These are phyloP conservation scores for Epichloe bromicola DNA, from an alignment of 2,329 filamentous ascomycete species.

Conservation along the genomic window DNA sequence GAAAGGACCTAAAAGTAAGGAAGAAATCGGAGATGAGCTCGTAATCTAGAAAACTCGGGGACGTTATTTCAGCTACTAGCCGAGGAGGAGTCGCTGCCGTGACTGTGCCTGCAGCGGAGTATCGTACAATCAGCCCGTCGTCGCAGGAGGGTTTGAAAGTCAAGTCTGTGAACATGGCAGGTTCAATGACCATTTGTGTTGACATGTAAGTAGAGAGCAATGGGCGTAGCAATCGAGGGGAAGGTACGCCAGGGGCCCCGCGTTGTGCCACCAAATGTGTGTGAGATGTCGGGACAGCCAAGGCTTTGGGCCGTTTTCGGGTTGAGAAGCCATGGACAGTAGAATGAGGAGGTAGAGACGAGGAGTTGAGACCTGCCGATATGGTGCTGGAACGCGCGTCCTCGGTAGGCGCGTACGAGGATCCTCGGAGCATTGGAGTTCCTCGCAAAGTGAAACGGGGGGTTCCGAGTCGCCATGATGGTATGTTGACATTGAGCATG, in stretches of 20 bases:
- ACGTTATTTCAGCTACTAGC: slow-evolving; percentile 91
- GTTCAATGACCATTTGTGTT: slow-evolving; percentile 43
- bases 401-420: slow-evolving; percentile 66
- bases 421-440: slow-evolving; percentile 65
- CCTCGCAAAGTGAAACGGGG: slow-evolving; percentile 68
- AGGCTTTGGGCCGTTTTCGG: slow-evolving; percentile 22
- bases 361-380: slow-evolving; percentile 33
- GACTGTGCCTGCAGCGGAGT: slow-evolving; percentile 61
- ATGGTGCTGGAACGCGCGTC: slow-evolving; percentile 52
- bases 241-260: slow-evolving; percentile 15
- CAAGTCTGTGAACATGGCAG: slow-evolving; percentile 70
- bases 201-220: slow-evolving; percentile 35
- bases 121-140: slow-evolving; percentile 69
- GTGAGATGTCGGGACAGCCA: slow-evolving; percentile 24
- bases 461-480: slow-evolving; percentile 71
- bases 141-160: slow-evolving; percentile 69
- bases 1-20: slow-evolving; percentile 80
- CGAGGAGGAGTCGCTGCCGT: slow-evolving; percentile 82
- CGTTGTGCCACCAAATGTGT: slow-evolving; percentile 12
- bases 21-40: slow-evolving; percentile 97
- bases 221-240: slow-evolving; percentile 27
- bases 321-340: slow-evolving; percentile 16
- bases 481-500: slow-evolving; percentile 62
- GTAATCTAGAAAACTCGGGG: slow-evolving; percentile 90
- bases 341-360: slow-evolving; percentile 17